Evolutionary conservation across 129 eudicot genomes (phyloP).

Genomic region (Tagetes erecta): DNA sequence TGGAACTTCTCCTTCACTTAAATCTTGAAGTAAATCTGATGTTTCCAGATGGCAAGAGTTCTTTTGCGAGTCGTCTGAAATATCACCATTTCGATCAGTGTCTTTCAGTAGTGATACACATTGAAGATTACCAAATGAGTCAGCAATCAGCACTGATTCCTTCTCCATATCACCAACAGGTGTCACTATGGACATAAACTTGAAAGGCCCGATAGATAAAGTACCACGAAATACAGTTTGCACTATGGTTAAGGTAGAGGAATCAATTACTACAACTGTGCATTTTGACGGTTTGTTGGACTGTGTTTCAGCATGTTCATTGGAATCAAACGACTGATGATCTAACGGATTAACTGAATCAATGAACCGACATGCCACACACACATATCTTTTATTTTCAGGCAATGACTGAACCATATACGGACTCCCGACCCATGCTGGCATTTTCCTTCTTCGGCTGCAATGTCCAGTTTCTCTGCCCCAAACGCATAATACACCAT

Average conservation of each 20-base stretch:
- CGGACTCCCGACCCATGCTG: constrained; percentile 96
- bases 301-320: constrained; percentile 42
- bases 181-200: constrained; percentile 67
- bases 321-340: constrained; percentile 41
- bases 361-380: constrained; percentile 64
- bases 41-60: constrained; percentile 38
- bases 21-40: constrained; percentile 37
- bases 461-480: constrained; percentile 92
- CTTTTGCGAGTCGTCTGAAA: constrained; percentile 31
- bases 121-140: constrained; percentile 70
- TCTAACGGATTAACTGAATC: constrained; percentile 44
- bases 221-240: constrained; percentile 86
- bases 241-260: constrained; percentile 70
- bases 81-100: constrained; percentile 39
- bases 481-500: constrained; percentile 96
- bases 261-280: constrained; percentile 76
- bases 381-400: constrained; percentile 75
- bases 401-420: constrained; percentile 71
- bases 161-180: constrained; percentile 55
- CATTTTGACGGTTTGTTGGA: constrained; percentile 53
- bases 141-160: constrained; percentile 63
- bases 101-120: constrained; percentile 59
- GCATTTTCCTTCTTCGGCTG: constrained; percentile 91
- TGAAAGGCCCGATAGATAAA: constrained; percentile 66
- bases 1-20: constrained; percentile 51